A percentile compares a stretch with the other conserved stretches of the same genome.
Conservation (phyloP, 2,329 filamentous ascomycete species). For the Botrytis cinerea region DNA sequence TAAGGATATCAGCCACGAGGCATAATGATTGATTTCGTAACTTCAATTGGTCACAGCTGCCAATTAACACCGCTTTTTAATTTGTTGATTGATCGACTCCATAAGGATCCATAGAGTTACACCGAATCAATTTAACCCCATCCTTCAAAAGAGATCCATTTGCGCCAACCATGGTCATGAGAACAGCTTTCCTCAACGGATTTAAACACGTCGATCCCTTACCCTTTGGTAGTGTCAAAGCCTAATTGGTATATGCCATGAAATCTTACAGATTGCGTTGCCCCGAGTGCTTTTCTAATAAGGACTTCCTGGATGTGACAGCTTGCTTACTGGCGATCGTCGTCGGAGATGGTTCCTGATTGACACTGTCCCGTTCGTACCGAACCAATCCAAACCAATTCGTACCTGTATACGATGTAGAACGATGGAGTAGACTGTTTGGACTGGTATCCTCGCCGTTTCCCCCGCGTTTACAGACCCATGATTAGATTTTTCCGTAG, state of each 20-base stretch:
- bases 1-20: background rate
- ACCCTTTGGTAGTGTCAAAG: background rate
- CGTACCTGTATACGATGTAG: background rate
- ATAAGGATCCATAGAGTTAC: conserved; percentile 2
- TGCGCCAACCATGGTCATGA: background rate
- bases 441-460: background rate
- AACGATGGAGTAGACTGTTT: background rate
- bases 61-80: background rate
- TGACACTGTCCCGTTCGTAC: background rate
- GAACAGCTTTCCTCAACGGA: background rate
- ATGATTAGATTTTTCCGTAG: background rate
- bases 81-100: background rate
- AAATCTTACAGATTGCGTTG: background rate
- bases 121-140: conserved; percentile 5
- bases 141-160: conserved; percentile 5
- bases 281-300: background rate
- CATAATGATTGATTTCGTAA: background rate
- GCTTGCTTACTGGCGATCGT: background rate
- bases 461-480: conserved; percentile 4
- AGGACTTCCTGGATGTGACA: background rate
- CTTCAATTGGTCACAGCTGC: background rate
- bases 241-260: background rate
- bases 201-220: background rate
- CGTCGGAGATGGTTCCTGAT: conserved; percentile 10
- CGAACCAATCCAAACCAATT: background rate